Evolutionary conservation across 768 basidiomycete species (phyloP).

Genomic region (Pleurotus salmoneostramineus): DNA sequence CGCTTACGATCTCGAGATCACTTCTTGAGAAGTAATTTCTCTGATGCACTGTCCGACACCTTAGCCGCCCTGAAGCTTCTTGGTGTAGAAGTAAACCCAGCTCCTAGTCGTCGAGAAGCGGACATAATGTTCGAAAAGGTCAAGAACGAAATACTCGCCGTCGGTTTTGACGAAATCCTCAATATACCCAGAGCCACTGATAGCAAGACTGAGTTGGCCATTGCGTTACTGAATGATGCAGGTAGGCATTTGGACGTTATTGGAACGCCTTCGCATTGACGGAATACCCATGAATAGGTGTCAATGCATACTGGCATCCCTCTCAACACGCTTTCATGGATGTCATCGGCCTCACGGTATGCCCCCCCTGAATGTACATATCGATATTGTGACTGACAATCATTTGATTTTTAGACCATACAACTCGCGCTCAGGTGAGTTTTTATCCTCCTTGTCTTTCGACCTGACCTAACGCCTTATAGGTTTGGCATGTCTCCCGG

Average conservation of each 20-base stretch:
- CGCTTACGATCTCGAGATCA: constrained; percentile 62
- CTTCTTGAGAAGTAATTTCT: constrained; percentile 55
- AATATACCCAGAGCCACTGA: constrained; percentile 60
- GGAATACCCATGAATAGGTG: constrained; percentile 30
- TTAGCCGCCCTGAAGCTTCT: constrained; percentile 55
- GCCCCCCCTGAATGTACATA: constrained; percentile 15
- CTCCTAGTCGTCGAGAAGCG: constrained; percentile 50
- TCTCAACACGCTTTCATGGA: constrained; percentile 51
- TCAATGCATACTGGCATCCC: constrained; percentile 70
- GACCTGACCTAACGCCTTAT: neutral
- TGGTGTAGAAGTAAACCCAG: constrained; percentile 54
- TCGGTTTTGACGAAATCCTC: constrained; percentile 68
- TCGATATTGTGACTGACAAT: neutral
- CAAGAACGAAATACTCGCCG: constrained; percentile 65
- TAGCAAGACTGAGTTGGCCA: constrained; percentile 55
- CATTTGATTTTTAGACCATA: constrained; percentile 41
- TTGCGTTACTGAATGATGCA: constrained; percentile 65
- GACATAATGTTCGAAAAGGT: constrained; percentile 68
- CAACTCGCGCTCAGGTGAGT: constrained; percentile 57
- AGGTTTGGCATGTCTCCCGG: constrained; percentile 70
- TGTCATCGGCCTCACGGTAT: constrained; percentile 62
- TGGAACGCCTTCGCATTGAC: neutral
- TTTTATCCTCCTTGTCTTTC: constrained; percentile 9
- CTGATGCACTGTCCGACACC: constrained; percentile 54
- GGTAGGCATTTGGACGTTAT: constrained; percentile 28